phyloP scores from a whole-genome alignment of 352 stramenopile species.

The Phytophthora melonis region DNA sequence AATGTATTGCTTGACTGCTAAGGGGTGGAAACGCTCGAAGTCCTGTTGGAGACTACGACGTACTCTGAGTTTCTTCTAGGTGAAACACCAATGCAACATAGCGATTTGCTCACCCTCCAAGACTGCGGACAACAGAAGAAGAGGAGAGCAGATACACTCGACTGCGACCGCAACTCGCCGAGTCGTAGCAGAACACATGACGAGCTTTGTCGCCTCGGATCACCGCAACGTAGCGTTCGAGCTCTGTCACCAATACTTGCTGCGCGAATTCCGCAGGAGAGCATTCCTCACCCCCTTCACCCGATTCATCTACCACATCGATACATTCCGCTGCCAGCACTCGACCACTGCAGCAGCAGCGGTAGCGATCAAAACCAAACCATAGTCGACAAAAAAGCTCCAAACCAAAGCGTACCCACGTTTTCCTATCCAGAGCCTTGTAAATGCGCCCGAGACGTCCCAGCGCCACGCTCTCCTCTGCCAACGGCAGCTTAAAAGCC shows the following conservation, averaged over 20 bases:
- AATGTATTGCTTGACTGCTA: slow-evolving; percentile 46
- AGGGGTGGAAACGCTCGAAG: slow-evolving; percentile 51
- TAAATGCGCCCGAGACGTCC: slow-evolving; percentile 52
- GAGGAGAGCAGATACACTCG: slow-evolving; percentile 31
- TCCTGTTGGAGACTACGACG: slow-evolving; percentile 37
- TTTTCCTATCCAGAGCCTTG: slow-evolving; percentile 43
- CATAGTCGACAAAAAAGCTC: background rate
- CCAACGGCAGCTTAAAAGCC: slow-evolving; percentile 32
- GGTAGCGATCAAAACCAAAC: background rate
- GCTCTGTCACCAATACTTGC: slow-evolving; percentile 26
- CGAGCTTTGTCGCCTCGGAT: slow-evolving; percentile 2
- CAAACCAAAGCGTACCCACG: slow-evolving; percentile 19
- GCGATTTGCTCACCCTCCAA: slow-evolving; percentile 23
- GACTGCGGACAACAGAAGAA: slow-evolving; percentile 27
- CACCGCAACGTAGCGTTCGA: slow-evolving; percentile 9
- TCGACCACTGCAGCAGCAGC: slow-evolving; percentile 26
- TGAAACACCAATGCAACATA: background rate
- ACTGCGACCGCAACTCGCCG: slow-evolving; percentile 18
- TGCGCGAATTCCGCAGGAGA: background rate
- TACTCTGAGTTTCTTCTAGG: background rate
- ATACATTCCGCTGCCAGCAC: slow-evolving; percentile 42
- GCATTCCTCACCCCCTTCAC: background rate
- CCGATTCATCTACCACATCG: slow-evolving; percentile 13
- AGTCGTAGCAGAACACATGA: slow-evolving; percentile 40
- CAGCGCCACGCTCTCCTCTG: slow-evolving; percentile 32